Evolutionary conservation across 1,284 basidiomycete genomes (phyloP).

Genomic region (Inonotus hispidus): DNA sequence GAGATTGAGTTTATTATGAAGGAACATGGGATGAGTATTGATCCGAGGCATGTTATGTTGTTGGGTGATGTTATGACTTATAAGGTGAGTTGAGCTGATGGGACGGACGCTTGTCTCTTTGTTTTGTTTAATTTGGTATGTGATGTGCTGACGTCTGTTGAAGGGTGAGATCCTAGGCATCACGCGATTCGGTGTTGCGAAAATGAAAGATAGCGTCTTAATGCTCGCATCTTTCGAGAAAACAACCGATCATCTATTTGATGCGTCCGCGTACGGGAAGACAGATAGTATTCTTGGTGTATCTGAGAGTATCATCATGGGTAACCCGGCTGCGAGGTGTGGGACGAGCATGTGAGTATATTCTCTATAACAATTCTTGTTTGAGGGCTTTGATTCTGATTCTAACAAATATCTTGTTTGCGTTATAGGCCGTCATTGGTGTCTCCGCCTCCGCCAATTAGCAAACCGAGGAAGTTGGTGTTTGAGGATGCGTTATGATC

Average conservation of each 20-base stretch:
- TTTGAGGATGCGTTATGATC: constrained; percentile 48
- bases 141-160: not conserved
- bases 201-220: constrained; percentile 99
- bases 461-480: constrained; percentile 47
- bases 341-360: constrained; percentile 85
- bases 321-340: constrained; percentile 92
- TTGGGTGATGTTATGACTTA: constrained; percentile 99
- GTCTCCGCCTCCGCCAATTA: constrained; percentile 46
- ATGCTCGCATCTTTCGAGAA: constrained; percentile 99
- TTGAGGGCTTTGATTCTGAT: not conserved
- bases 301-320: constrained; percentile 99
- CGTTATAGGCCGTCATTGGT: constrained; percentile 49
- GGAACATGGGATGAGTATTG: constrained; percentile 97
- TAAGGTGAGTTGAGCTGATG: constrained; percentile 55
- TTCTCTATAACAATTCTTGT: not conserved
- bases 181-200: constrained; percentile 99
- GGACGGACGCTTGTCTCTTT: not conserved
- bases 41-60: constrained; percentile 98
- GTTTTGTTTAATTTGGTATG: not conserved
- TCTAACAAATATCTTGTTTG: not conserved
- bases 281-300: constrained; percentile 94
- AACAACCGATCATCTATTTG: constrained; percentile 98
- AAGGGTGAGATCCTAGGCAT: constrained; percentile 98
- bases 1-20: constrained; percentile 98
- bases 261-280: constrained; percentile 95